Evolutionary conservation across 1,284 basidiomycete genomes (phyloP).

Genomic region (Jaminaea rosea): DNA sequence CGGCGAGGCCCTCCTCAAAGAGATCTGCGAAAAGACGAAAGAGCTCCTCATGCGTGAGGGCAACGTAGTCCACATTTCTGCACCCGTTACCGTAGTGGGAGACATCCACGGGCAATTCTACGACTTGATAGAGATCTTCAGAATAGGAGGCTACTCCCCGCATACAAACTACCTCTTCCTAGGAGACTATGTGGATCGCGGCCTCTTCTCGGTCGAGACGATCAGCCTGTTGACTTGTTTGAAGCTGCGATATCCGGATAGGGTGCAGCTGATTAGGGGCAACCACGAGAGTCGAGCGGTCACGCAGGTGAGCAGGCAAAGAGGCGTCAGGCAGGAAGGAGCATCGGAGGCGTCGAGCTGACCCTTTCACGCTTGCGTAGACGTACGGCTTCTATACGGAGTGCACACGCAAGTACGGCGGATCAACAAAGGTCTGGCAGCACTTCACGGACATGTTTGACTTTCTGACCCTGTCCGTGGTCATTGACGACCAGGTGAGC

Average conservation of each 20-base stretch:
- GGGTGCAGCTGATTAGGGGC: constrained; percentile 91
- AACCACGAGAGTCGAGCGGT: constrained; percentile 98
- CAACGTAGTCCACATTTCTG: constrained; percentile 93
- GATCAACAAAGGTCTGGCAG: constrained; percentile 76
- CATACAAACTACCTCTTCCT: constrained; percentile 80
- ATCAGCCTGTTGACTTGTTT: constrained; percentile 94
- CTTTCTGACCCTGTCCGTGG: constrained; percentile 90
- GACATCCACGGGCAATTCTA: constrained; percentile 99
- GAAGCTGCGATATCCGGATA: constrained; percentile 91
- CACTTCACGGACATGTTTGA: constrained; percentile 99
- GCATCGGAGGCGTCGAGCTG: not conserved
- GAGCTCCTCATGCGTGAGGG: constrained; percentile 91
- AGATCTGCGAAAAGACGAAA: constrained; percentile 47
- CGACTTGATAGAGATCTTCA: constrained; percentile 96
- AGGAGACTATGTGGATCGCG: constrained; percentile 95
- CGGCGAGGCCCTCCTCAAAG: constrained; percentile 40
- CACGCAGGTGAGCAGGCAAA: constrained; percentile 65
- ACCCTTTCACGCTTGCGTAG: constrained; percentile 49
- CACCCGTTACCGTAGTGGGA: constrained; percentile 97
- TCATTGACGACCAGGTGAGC: constrained; percentile 88
- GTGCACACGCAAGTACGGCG: constrained; percentile 91
- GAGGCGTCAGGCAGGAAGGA: not conserved
- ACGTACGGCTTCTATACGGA: constrained; percentile 99
- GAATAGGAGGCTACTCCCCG: constrained; percentile 92
- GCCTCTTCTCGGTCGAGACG: constrained; percentile 94